These are phyloP conservation scores for Rheum nobile DNA, from an alignment of 148 eudicot species.

Conservation along the genomic window DNA sequence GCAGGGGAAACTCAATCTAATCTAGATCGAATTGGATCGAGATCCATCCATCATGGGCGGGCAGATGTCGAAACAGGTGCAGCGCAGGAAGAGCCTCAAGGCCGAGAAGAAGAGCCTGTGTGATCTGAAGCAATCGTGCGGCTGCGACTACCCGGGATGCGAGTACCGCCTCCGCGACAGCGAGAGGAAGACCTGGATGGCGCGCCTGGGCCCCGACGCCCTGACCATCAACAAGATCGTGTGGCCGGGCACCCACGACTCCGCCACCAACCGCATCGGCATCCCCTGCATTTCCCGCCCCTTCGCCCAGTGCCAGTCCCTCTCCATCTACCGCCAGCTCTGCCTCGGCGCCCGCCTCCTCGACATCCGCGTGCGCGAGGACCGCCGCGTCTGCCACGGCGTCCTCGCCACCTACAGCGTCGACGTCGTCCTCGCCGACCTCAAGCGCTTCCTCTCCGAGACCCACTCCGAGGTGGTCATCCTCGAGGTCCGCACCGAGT, in stretches of 20 bases:
- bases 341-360: slow-evolving; percentile 50
- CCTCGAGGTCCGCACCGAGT: slow-evolving; percentile 83
- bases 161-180: slow-evolving; percentile 51
- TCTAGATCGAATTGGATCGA: too few species aligned
- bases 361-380: slow-evolving; percentile 68
- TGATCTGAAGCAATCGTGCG: slow-evolving; percentile 35
- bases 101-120: slow-evolving; percentile 40
- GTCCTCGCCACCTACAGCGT: slow-evolving; percentile 49
- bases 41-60: slow-evolving; percentile 55
- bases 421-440: slow-evolving; percentile 59
- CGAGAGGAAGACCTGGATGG: slow-evolving; percentile 83
- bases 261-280: slow-evolving; percentile 80
- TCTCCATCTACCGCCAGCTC: slow-evolving; percentile 77
- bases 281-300: slow-evolving; percentile 63
- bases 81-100: slow-evolving; percentile 32
- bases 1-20: too few species aligned
- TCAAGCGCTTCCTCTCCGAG: slow-evolving; percentile 61
- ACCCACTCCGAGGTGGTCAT: slow-evolving; percentile 76
- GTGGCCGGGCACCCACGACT: slow-evolving; percentile 93
- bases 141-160: slow-evolving; percentile 58
- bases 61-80: slow-evolving; percentile 45
- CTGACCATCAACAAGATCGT: slow-evolving; percentile 54
- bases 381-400: slow-evolving; percentile 79
- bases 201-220: slow-evolving; percentile 40
- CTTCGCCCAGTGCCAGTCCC: slow-evolving; percentile 83